phyloP scores from a whole-genome alignment of 192 early-diverging fungal genomes.

The Allomyces macrogynus region DNA sequence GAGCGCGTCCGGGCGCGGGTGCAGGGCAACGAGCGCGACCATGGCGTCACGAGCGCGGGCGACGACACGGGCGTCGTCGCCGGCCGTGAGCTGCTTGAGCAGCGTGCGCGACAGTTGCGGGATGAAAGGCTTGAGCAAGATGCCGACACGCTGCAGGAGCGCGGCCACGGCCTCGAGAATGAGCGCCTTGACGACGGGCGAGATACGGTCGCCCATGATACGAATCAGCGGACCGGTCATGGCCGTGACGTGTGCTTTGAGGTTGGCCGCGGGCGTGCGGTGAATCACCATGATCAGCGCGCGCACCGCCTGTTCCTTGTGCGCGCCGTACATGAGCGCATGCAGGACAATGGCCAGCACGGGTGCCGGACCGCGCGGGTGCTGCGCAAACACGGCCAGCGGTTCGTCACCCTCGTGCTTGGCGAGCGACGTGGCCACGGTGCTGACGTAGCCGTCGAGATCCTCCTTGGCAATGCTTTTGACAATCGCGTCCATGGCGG shows the following conservation, averaged over 20 bases:
- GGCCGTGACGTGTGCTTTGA: slow-evolving; percentile 78
- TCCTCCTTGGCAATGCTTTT: slow-evolving; percentile 77
- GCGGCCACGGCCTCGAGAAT: slow-evolving; percentile 70
- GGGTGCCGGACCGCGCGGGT: slow-evolving; percentile 15
- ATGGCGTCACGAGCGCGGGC: slow-evolving; percentile 61
- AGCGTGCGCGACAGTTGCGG: slow-evolving; percentile 97
- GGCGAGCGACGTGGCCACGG: slow-evolving; percentile 43
- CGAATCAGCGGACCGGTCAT: slow-evolving; percentile 96
- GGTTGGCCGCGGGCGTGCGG: slow-evolving; percentile 47
- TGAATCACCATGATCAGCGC: slow-evolving; percentile 22
- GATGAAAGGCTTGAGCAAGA: slow-evolving; percentile 84
- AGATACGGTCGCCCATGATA: slow-evolving; percentile 86
- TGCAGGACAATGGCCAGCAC: slow-evolving; percentile 82
- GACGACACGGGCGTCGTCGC: slow-evolving; percentile 47
- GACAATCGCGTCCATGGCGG: slow-evolving; percentile 55
- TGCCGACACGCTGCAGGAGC: slow-evolving; percentile 63
- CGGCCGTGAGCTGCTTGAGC: slow-evolving; percentile 66
- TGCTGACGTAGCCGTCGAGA: slow-evolving; percentile 53
- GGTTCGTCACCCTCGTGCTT: slow-evolving; percentile 7
- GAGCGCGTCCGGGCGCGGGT: slow-evolving; percentile 57
- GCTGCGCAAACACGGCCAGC: not conserved
- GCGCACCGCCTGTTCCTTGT: not conserved
- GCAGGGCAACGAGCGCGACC: slow-evolving; percentile 43
- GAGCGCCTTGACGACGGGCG: slow-evolving; percentile 75
- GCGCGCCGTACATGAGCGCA: slow-evolving; percentile 70